Conservation (phyloP, 2,329 filamentous ascomycete genomes). For the Fusarium haematococcum region DNA sequence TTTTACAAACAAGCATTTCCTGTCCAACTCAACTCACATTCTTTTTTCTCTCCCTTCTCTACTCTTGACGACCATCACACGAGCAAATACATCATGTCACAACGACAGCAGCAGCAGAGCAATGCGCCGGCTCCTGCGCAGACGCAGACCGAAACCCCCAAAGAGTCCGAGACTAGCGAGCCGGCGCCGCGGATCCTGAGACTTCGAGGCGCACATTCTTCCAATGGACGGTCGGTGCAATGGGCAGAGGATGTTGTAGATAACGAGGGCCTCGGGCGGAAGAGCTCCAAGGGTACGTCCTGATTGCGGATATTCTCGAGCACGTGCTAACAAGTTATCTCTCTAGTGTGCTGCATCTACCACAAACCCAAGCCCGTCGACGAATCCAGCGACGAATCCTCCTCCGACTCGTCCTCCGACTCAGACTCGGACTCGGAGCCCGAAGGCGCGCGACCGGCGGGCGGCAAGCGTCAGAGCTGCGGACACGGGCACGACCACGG, state of each 20-base stretch:
- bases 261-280: constrained; percentile 94
- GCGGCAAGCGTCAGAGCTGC: constrained; percentile 56
- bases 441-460: constrained; percentile 40
- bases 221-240: constrained; percentile 74
- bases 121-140: constrained; percentile 49
- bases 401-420: constrained; percentile 69
- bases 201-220: constrained; percentile 61
- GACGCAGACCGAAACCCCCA: constrained; percentile 47
- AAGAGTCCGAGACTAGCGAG: constrained; percentile 45
- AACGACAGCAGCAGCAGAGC: constrained; percentile 44
- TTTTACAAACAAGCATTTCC: background rate
- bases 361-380: constrained; percentile 85
- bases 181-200: constrained; percentile 58
- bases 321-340: background rate
- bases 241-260: constrained; percentile 96
- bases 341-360: constrained; percentile 96
- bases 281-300: constrained; percentile 86
- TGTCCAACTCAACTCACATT: background rate
- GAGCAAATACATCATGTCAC: constrained; percentile 43
- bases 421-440: constrained; percentile 55
- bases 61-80: background rate
- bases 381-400: constrained; percentile 81
- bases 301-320: background rate
- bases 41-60: background rate
- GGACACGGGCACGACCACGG: constrained; percentile 48